These are phyloP conservation scores for Boechera retrofracta DNA, from an alignment of 345 rosid species.

Conservation along the genomic window DNA sequence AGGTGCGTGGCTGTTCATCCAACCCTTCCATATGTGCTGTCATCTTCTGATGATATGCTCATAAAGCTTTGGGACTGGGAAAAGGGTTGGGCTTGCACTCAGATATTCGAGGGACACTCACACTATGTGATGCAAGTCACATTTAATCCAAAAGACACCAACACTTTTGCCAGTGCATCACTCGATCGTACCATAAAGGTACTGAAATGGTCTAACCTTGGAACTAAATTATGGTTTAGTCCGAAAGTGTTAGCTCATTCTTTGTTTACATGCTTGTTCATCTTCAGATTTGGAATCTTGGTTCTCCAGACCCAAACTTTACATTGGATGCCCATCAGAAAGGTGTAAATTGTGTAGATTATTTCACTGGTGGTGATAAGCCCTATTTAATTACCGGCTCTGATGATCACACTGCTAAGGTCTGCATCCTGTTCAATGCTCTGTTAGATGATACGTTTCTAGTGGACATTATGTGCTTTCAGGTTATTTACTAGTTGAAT, in stretches of 20 bases:
- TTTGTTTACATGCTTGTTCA: constrained; percentile 28
- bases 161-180: constrained; percentile 97
- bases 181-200: constrained; percentile 97
- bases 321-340: constrained; percentile 95
- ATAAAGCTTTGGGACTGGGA: constrained; percentile 99
- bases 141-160: constrained; percentile 87
- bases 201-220: constrained; percentile 9
- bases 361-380: constrained; percentile 94
- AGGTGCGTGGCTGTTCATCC: constrained; percentile 97
- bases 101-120: constrained; percentile 97
- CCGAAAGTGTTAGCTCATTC: constrained; percentile 22
- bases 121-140: constrained; percentile 99
- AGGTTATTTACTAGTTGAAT: constrained; percentile 39
- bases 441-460: constrained; percentile 20
- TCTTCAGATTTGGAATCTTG: constrained; percentile 91
- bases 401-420: constrained; percentile 97
- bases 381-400: constrained; percentile 92
- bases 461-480: constrained; percentile 11
- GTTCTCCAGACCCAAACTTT: constrained; percentile 92
- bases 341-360: constrained; percentile 93
- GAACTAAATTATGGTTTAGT: constrained; percentile 21
- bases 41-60: constrained; percentile 98
- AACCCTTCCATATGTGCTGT: constrained; percentile 84
- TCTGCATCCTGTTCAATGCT: constrained; percentile 36
- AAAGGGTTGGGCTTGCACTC: constrained; percentile 93